These are phyloP conservation scores for Emmonsiellopsis sp. DNA, from an alignment of 2,329 filamentous ascomycete genomes.

Conservation along the genomic window DNA sequence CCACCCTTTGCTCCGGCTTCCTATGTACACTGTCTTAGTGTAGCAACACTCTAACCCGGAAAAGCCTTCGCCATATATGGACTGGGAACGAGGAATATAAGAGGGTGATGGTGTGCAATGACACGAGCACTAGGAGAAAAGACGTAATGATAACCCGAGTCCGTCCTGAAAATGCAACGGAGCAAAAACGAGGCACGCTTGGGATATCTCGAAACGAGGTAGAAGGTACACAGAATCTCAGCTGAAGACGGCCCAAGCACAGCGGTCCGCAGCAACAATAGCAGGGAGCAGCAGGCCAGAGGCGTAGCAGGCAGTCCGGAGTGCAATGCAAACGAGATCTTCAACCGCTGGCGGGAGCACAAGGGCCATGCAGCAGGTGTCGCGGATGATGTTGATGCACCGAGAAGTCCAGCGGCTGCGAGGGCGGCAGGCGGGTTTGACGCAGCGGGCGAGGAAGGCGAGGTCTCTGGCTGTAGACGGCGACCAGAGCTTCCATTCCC, in stretches of 20 bases:
- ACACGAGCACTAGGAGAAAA: too few relatives aligned
- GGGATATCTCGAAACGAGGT: not conserved
- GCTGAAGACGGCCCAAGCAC: not conserved
- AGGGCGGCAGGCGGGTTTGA: not conserved
- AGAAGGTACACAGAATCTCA: not conserved
- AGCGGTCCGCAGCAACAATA: not conserved
- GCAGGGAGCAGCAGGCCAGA: not conserved
- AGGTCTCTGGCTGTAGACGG: not conserved
- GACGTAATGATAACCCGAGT: too few relatives aligned
- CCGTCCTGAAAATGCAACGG: too few relatives aligned
- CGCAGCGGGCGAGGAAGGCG: not conserved
- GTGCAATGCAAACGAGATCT: not conserved
- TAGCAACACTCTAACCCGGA: too few relatives aligned
- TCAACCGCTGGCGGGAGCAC: not conserved
- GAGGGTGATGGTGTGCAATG: too few relatives aligned
- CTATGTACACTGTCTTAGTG: too few relatives aligned
- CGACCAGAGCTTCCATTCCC: constrained; percentile 9
- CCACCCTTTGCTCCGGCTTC: too few relatives aligned
- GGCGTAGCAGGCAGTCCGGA: not conserved
- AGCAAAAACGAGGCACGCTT: not conserved
- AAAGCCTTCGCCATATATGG: too few relatives aligned
- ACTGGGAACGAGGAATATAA: too few relatives aligned
- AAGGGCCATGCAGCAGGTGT: not conserved
- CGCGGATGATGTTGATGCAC: not conserved
- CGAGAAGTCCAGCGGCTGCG: not conserved